Evolutionary conservation across 2,329 filamentous ascomycete genomes (phyloP), one percentile per base, ranked within the genome.

Genomic region (Chaetomiaceae sp.): DNA sequence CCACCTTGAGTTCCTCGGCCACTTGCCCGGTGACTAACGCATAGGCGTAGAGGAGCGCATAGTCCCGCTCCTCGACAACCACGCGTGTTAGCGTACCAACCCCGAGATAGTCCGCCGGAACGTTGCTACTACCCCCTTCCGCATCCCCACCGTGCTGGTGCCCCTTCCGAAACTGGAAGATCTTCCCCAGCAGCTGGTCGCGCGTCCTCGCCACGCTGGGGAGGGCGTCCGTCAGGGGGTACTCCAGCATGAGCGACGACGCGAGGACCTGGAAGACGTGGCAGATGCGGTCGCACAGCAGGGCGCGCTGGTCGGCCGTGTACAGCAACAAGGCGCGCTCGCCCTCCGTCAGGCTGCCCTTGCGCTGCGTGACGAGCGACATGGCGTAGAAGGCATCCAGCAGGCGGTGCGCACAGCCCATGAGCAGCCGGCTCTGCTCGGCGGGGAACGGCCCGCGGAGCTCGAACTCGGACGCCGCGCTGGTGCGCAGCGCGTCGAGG

Each of bases 351-450:
- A 88, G 78, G 30, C 78, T 77, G 10, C 83, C 72, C 49, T 91
- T 86, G 59, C 90, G 91, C 60, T 86, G 76, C 30, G 95, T 89
- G 52, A 96, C 83, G 10, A 96, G 79, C 53, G 91, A 94, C 88
- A 98, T 95, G 42, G 90, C 88, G 61, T 97, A 90, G 65, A 98
- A 96, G 30, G 88, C 84, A 65, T 96, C 90, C 4, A 97, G 79
- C 67, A 96, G 87, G 42, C 85, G 82, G 52, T 84, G 83, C 1
- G 90, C 95, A 9, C 84, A 84, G 18, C 79, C 78, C 61, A 97
- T 76, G 47, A 97, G 85, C 29, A 81, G 78, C 4, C 76, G 78
- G 62, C 86, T 90, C 14, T 80, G 76, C 35, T 76, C 79, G 52
- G 83, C 76, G 1, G 89, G 88, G 58, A 98, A 98, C 0, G 90